Percentiles rank a stretch among this genome's conserved stretches.
Conservation (phyloP, 169 alveolate genomes). For the Plasmodium vinckei region DNA sequence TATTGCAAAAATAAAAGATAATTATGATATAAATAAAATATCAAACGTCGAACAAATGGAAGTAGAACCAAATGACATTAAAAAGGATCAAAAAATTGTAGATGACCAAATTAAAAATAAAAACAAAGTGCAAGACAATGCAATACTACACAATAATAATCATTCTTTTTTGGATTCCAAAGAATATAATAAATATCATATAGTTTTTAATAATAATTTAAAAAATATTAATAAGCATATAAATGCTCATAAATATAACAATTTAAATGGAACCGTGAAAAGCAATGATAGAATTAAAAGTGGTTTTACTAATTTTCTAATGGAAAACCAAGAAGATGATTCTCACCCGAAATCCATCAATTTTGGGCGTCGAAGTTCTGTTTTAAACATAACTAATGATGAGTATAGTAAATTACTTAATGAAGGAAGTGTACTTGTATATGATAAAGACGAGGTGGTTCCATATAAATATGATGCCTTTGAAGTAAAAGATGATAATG, state of each 20-base stretch:
- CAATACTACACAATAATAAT: too few relatives aligned
- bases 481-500: conserved; percentile 33
- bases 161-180: too few relatives aligned
- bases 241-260: not conserved
- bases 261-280: not conserved
- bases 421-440: conserved; percentile 27
- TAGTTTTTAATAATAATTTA: not conserved
- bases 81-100: not conserved
- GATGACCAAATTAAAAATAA: not conserved
- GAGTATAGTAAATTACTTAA: conserved; percentile 18
- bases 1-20: not conserved
- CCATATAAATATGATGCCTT: conserved; percentile 35
- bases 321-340: not conserved
- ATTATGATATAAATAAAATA: not conserved
- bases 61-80: not conserved
- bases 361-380: conserved; percentile 6
- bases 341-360: conserved; percentile 17
- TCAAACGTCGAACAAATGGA: not conserved
- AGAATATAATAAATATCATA: too few relatives aligned
- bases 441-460: conserved; percentile 12
- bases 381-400: conserved; percentile 22
- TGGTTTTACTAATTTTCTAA: not conserved
- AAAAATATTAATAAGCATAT: conserved; percentile 3
- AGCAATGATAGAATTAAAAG: not conserved
- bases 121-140: not conserved